Base-by-base conservation (phyloP, 768 basidiomycete genomes). In the Russula vinacea region DNA sequence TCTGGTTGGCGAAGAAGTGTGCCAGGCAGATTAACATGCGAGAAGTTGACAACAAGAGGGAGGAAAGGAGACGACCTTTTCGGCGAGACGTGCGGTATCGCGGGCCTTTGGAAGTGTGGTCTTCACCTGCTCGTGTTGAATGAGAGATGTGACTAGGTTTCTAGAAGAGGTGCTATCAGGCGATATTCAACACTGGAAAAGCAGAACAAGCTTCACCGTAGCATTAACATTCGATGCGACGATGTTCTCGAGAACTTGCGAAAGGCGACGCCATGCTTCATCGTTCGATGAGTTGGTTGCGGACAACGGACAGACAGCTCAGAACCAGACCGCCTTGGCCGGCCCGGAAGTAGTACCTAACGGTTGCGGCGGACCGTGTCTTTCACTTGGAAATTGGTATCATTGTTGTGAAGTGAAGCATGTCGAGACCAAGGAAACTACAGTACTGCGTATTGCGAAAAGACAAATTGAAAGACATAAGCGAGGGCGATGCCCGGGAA, bases 31-130 rank as follows among this genome's bases (percentile, higher is more conserved):
- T n/a, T n/a, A n/a, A n/a, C n/a, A n/a, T n/a, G n/a, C n/a, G n/a
- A n/a, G n/a, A n/a, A n/a, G n/a, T n/a, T n/a, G n/a, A n/a, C n/a
- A n/a, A n/a, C n/a, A n/a, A n/a, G n/a, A n/a, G 13, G 4, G 47
- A 7, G 33, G 10, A 32, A 16, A 6, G n/a, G 22, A n/a, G 16
- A 39, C 24, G 62, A 88, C 94, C 86, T 96, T 95, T 73, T 99
- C 96, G 17, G 94, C 95, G 58, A 98, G 78, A 69, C 93, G 82
- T 16, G 92, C 92, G 5, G 94, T 79, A 70, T 97, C 94, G 73
- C 90, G 88, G 2, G 97, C 97, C 75, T 98, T 98, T 37, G 96
- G 89, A 17, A 98, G 77, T 0, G 97, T 99, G 7, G 97, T 98
- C 74, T 90, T 89, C 73, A 99, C 93, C 73, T 92, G 90, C 72